These are phyloP conservation scores for Epichloe coenophiala DNA, from an alignment of 2,329 filamentous ascomycete species.

Conservation along the genomic window DNA sequence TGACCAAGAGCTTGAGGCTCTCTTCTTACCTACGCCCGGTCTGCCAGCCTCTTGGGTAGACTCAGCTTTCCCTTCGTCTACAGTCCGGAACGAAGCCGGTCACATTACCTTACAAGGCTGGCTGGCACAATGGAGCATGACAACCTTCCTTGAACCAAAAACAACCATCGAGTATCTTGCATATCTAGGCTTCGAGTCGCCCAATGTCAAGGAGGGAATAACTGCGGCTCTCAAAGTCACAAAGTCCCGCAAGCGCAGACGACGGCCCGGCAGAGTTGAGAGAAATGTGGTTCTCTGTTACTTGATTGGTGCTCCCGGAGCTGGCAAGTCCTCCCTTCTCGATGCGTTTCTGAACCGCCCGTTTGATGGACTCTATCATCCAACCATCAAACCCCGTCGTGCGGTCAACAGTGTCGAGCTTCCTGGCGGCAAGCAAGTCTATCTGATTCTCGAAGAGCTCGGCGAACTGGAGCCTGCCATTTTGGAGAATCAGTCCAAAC, in stretches of 20 bases:
- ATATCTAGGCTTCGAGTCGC: slow-evolving; percentile 84
- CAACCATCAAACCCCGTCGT: slow-evolving; percentile 86
- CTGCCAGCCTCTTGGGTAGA: slow-evolving; percentile 79
- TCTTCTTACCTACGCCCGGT: slow-evolving; percentile 89
- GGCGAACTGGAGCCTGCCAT: slow-evolving; percentile 93
- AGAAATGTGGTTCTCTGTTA: slow-evolving; percentile 93
- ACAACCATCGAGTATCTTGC: slow-evolving; percentile 93
- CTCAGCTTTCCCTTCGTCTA: slow-evolving; percentile 80
- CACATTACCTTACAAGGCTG: slow-evolving; percentile 94
- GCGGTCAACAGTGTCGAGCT: slow-evolving; percentile 95
- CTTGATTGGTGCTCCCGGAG: slow-evolving; percentile 69
- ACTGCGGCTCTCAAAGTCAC: slow-evolving; percentile 84
- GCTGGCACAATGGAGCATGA: slow-evolving; percentile 99
- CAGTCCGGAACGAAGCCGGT: slow-evolving; percentile 87
- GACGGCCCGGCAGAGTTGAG: slow-evolving; percentile 72
- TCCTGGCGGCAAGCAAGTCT: slow-evolving; percentile 90
- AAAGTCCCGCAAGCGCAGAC: slow-evolving; percentile 75
- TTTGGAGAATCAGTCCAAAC: slow-evolving; percentile 76
- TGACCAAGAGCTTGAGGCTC: slow-evolving; percentile 65
- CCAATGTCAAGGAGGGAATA: slow-evolving; percentile 60
- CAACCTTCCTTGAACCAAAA: slow-evolving; percentile 88
- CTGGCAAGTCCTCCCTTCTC: slow-evolving; percentile 82
- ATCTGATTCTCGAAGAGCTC: slow-evolving; percentile 88
- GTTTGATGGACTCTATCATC: slow-evolving; percentile 72
- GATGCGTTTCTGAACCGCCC: slow-evolving; percentile 84